phyloP scores from a whole-genome alignment of 2,329 filamentous ascomycete species.

The Chrysosporium queenslandicum region DNA sequence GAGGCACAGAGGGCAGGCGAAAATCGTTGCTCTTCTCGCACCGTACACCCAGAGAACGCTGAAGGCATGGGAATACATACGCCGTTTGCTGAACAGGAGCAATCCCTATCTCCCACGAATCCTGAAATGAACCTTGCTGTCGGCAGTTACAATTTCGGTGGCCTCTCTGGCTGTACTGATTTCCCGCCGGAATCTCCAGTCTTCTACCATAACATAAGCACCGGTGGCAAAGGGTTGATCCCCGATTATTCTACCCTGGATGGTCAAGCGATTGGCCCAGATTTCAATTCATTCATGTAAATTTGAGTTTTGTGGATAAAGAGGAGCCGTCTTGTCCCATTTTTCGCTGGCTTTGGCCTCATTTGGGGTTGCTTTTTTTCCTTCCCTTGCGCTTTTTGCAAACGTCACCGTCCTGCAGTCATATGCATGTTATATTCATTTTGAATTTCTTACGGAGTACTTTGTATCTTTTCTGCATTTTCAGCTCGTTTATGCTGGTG shows the following conservation, averaged over 20 bases:
- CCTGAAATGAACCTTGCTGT: slow-evolving; percentile 16
- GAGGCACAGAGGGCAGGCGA: slow-evolving; percentile 10
- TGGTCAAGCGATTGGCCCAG: slow-evolving; percentile 11
- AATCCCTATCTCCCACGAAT: slow-evolving; percentile 10
- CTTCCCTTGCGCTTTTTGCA: slow-evolving; percentile 5
- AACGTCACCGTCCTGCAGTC: slow-evolving; percentile 8
- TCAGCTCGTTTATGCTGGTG: neutral
- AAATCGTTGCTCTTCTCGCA: slow-evolving; percentile 6
- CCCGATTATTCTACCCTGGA: slow-evolving; percentile 10
- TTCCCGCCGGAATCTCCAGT: slow-evolving; percentile 21
- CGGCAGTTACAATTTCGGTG: slow-evolving; percentile 20
- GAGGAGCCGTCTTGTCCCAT: slow-evolving; percentile 10
- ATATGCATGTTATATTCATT: slow-evolving; percentile 7
- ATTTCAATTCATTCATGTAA: slow-evolving; percentile 15
- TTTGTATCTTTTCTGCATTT: neutral
- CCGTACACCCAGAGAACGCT: neutral
- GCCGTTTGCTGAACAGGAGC: neutral
- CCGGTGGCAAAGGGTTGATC: slow-evolving; percentile 14
- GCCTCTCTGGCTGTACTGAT: slow-evolving; percentile 25
- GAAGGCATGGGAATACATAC: slow-evolving; percentile 8
- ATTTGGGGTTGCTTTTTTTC: slow-evolving; percentile 8
- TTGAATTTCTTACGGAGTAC: slow-evolving; percentile 1
- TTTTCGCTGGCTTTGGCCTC: slow-evolving; percentile 7
- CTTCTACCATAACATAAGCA: slow-evolving; percentile 24
- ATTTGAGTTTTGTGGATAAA: slow-evolving; percentile 11